Conservation (phyloP, 805 yeast species). For the Kregervanrija delftensis region DNA sequence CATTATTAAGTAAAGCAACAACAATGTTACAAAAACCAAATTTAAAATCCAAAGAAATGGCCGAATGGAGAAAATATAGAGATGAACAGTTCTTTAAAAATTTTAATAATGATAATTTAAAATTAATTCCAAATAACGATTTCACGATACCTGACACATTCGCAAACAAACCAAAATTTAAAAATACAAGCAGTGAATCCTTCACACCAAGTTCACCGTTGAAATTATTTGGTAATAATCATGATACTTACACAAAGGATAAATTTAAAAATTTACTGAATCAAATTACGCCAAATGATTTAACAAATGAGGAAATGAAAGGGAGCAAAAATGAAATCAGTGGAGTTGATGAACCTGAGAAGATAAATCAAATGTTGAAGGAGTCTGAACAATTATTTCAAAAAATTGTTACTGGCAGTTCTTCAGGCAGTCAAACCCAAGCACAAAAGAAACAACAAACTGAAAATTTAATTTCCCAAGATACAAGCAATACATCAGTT, state of each 20-base stretch:
- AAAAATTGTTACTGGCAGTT: conserved; percentile 4
- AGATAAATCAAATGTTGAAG: conserved; percentile 3
- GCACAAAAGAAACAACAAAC: background rate
- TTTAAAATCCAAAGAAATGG: conserved; percentile 16
- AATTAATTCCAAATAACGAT: conserved; percentile 13
- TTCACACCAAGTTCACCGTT: conserved; percentile 25
- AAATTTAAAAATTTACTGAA: conserved; percentile 21
- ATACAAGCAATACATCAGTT: conserved; percentile 8
- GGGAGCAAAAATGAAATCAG: conserved; percentile 5
- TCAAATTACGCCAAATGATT: conserved; percentile 12
- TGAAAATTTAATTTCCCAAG: conserved; percentile 6
- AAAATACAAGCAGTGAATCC: conserved; percentile 16
- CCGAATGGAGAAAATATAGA: conserved; percentile 26
- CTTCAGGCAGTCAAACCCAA: conserved; percentile 2
- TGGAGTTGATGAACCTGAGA: background rate
- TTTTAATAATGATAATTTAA: conserved; percentile 14
- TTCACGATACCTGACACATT: conserved; percentile 23
- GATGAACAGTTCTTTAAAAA: conserved; percentile 16
- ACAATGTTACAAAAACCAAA: conserved; percentile 19
- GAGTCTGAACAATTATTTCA: conserved; percentile 5
- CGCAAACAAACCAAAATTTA: conserved; percentile 19
- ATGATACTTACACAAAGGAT: conserved; percentile 26
- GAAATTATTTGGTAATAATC: conserved; percentile 23
- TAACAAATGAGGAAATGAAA: conserved; percentile 5
- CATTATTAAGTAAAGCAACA: conserved; percentile 17